Percentiles rank a stretch among this genome's conserved stretches.
Evolutionary conservation across 2,329 filamentous ascomycete species (phyloP).

Genomic region (Rutstroemia sp.): DNA sequence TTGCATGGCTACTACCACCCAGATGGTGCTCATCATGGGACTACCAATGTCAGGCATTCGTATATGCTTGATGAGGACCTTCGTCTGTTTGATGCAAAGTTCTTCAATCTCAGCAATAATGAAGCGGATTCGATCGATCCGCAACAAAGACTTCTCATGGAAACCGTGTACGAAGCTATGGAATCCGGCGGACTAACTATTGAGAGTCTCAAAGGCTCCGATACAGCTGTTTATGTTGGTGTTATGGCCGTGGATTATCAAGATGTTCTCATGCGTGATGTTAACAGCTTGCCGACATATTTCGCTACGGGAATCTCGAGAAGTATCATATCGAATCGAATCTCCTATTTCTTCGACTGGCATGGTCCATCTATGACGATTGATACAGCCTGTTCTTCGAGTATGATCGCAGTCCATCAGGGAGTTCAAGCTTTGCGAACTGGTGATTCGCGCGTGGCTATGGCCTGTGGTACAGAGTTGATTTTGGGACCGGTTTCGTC

Average conservation of each 20-base stretch:
- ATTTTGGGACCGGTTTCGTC: too few species aligned
- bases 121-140: background rate
- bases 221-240: conserved; percentile 37
- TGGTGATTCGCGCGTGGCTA: conserved; percentile 35
- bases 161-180: background rate
- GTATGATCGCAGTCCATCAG: conserved; percentile 45
- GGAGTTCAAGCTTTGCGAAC: conserved; percentile 41
- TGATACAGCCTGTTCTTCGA: conserved; percentile 51
- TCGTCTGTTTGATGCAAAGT: background rate
- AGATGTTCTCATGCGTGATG: background rate
- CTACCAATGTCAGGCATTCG: conserved; percentile 8
- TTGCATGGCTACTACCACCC: conserved; percentile 47
- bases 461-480: conserved; percentile 30
- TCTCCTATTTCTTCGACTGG: conserved; percentile 48
- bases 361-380: conserved; percentile 42
- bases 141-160: background rate
- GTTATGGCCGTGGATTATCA: conserved; percentile 30
- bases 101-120: background rate
- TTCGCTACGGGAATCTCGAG: conserved; percentile 22
- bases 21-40: conserved; percentile 22
- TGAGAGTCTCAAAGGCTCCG: background rate
- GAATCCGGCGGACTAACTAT: background rate
- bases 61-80: background rate
- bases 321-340: conserved; percentile 43
- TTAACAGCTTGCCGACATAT: background rate